These are phyloP conservation scores for Hydnomerulius pinastri DNA, from an alignment of 768 basidiomycete genomes.

Conservation along the genomic window DNA sequence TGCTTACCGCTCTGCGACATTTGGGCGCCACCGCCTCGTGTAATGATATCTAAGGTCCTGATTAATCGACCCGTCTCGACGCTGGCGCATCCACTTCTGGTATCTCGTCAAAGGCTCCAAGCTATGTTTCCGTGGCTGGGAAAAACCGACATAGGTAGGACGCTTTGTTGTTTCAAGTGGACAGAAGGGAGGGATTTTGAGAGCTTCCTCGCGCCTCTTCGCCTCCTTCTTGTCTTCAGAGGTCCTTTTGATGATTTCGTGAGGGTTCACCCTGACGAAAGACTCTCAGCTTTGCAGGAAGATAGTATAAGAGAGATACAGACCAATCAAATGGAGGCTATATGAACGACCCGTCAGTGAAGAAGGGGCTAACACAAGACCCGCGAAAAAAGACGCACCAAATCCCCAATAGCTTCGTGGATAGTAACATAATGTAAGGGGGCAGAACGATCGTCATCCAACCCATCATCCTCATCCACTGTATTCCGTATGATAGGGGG, in stretches of 20 bases:
- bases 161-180: slow-evolving; percentile 31
- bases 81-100: slow-evolving; percentile 41
- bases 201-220: slow-evolving; percentile 33
- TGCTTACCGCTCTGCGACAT: slow-evolving; percentile 55
- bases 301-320: background rate
- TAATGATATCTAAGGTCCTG: slow-evolving; percentile 56
- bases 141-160: slow-evolving; percentile 45
- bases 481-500: slow-evolving; percentile 47
- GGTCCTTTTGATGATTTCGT: slow-evolving; percentile 39
- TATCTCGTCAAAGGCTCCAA: slow-evolving; percentile 45
- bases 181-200: slow-evolving; percentile 48
- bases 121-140: slow-evolving; percentile 43
- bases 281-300: slow-evolving; percentile 3
- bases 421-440: slow-evolving; percentile 62
- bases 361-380: slow-evolving; percentile 7
- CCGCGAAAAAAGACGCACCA: slow-evolving; percentile 46
- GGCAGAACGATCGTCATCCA: slow-evolving; percentile 46
- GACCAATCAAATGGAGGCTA: slow-evolving; percentile 76
- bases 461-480: slow-evolving; percentile 27
- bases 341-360: slow-evolving; percentile 3
- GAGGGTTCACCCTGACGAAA: slow-evolving; percentile 57
- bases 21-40: slow-evolving; percentile 42
- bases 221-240: slow-evolving; percentile 34
- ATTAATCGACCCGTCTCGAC: slow-evolving; percentile 15
- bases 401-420: slow-evolving; percentile 65